phyloP scores from a whole-genome alignment of 108 stramenopile species.

The Cylindrotheca fusiformis region DNA sequence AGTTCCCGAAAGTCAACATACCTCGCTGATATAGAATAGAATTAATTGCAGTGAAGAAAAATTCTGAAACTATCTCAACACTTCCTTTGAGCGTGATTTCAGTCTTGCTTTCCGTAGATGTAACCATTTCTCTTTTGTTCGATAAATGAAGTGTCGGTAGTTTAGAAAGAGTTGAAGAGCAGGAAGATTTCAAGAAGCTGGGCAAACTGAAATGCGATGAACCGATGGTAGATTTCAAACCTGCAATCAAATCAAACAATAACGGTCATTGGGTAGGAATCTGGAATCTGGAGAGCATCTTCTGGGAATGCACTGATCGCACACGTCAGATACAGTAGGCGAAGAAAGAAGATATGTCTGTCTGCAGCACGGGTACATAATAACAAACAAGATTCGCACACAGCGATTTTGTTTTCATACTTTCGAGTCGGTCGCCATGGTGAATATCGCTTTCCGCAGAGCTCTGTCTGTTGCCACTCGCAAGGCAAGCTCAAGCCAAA shows the following conservation, averaged over 20 bases:
- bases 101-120: conserved; percentile 43
- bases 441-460: conserved; percentile 23
- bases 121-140: conserved; percentile 14
- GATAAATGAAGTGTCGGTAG: neutral
- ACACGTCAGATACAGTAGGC: too few species aligned
- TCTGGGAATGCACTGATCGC: too few species aligned
- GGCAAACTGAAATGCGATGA: neutral
- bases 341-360: too few species aligned
- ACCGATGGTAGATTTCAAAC: neutral
- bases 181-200: too few species aligned
- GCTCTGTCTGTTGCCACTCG: conserved; percentile 23
- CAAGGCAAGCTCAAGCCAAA: conserved; percentile 10
- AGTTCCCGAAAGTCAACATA: too few species aligned
- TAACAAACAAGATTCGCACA: too few species aligned
- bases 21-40: conserved; percentile 97
- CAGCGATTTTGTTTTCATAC: too few species aligned
- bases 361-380: too few species aligned
- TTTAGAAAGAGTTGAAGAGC: neutral
- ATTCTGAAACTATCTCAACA: conserved; percentile 95
- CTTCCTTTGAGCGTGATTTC: conserved; percentile 96
- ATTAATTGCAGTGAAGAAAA: conserved; percentile 98
- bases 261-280: conserved; percentile 13
- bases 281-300: conserved; percentile 11
- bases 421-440: conserved; percentile 20
- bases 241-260: neutral